These are phyloP conservation scores for Calonectria leucothoes DNA, from an alignment of 2,329 filamentous ascomycete genomes.

Conservation along the genomic window DNA sequence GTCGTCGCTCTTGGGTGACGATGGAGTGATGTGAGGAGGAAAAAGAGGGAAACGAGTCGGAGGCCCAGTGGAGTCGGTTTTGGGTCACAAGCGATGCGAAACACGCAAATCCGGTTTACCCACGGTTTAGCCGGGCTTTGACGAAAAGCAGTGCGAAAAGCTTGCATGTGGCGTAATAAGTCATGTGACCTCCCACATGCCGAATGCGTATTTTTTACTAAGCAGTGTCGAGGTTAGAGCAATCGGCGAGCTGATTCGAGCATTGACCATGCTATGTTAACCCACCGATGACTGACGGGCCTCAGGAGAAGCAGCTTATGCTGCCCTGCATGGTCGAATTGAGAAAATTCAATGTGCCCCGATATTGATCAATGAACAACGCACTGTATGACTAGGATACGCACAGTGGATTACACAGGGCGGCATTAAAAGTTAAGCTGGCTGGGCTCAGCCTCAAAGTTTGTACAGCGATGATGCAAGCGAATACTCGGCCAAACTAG, in stretches of 20 bases:
- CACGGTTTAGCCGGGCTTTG: conserved; percentile 14
- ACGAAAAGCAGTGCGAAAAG: background rate
- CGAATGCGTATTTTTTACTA: background rate
- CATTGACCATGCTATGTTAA: background rate
- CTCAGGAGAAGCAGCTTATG: background rate
- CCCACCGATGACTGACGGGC: background rate
- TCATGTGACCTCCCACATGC: conserved; percentile 1
- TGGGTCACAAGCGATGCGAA: conserved; percentile 26
- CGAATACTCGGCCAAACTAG: conserved; percentile 2
- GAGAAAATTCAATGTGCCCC: conserved; percentile 7
- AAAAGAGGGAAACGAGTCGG: conserved; percentile 28
- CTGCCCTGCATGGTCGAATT: background rate
- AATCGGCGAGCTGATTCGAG: background rate
- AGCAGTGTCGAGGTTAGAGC: background rate
- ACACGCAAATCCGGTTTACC: conserved; percentile 6
- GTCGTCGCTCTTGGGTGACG: conserved; percentile 31
- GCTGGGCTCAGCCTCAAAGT: conserved; percentile 20
- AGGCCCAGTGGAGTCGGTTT: conserved; percentile 36
- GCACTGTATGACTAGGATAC: conserved; percentile 18
- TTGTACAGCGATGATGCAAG: conserved; percentile 11
- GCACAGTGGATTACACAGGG: conserved; percentile 27
- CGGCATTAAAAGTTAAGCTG: conserved; percentile 30
- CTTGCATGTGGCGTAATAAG: background rate
- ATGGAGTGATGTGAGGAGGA: conserved; percentile 28
- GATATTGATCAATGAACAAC: conserved; percentile 15